Conservation (phyloP, 2,329 filamentous ascomycete genomes). For the Aspergillus pseudonomiae region DNA sequence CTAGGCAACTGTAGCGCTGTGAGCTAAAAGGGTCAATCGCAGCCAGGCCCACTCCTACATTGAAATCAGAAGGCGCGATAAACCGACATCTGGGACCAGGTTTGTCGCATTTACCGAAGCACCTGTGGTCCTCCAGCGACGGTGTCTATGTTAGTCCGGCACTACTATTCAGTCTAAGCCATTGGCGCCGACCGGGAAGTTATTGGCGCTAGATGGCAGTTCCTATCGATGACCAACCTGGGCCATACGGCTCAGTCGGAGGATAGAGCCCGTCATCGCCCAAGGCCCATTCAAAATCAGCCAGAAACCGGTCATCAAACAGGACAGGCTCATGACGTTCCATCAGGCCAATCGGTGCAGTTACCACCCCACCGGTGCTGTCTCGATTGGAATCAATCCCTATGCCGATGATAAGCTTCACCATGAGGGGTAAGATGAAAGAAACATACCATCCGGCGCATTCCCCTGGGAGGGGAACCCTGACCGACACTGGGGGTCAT, state of each 20-base stretch:
- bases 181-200: neutral
- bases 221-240: constrained; percentile 22
- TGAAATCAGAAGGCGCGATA: neutral
- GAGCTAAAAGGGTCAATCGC: neutral
- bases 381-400: constrained; percentile 17
- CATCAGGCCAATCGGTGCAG: neutral
- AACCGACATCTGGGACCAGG: neutral
- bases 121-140: neutral
- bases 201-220: neutral
- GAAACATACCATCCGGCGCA: constrained; percentile 21
- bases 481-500: constrained; percentile 31
- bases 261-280: constrained; percentile 34
- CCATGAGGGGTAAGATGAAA: neutral
- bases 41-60: neutral
- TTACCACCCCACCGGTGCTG: constrained; percentile 8
- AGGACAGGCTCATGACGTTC: constrained; percentile 26
- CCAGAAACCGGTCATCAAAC: constrained; percentile 42
- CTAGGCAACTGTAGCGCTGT: neutral
- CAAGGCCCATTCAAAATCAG: constrained; percentile 44
- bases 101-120: neutral
- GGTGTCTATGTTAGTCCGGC: neutral
- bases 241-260: constrained; percentile 26
- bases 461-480: constrained; percentile 18
- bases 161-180: neutral
- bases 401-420: constrained; percentile 13